Percentiles rank a stretch among this genome's conserved stretches.
phyloP scores from a whole-genome alignment of 1,139 yeast genomes.

The Protomyces arabidopsidicola region DNA sequence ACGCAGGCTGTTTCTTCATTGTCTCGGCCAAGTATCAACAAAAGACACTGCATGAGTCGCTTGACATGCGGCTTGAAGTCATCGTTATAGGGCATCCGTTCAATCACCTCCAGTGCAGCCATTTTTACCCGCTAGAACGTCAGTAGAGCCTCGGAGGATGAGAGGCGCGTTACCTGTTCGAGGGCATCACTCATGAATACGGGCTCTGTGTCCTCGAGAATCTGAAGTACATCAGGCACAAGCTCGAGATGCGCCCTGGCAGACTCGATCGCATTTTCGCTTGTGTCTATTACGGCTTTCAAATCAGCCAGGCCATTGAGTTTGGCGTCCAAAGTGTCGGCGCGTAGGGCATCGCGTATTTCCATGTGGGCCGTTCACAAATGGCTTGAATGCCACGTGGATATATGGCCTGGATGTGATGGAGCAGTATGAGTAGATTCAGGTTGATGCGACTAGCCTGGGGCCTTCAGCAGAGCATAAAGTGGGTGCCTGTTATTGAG shows the following conservation, averaged over 20 bases:
- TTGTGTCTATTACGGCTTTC: background rate
- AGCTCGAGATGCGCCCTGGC: background rate
- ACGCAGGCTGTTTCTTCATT: slow-evolving; percentile 94
- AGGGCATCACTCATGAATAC: background rate
- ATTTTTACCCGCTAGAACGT: slow-evolving; percentile 5
- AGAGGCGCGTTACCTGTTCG: background rate
- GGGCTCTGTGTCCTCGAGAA: background rate
- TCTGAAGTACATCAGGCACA: background rate
- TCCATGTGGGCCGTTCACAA: background rate
- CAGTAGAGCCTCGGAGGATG: background rate
- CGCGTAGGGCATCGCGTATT: background rate
- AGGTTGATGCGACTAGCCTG: too few relatives aligned
- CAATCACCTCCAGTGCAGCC: slow-evolving; percentile 12
- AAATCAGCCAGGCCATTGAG: background rate
- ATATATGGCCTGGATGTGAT: too few relatives aligned
- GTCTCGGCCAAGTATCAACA: slow-evolving; percentile 43
- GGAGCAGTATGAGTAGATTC: too few relatives aligned
- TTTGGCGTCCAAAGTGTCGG: background rate
- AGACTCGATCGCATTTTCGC: background rate
- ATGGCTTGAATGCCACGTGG: too few relatives aligned
- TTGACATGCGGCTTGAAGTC: slow-evolving; percentile 11
- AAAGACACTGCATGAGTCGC: slow-evolving; percentile 2
- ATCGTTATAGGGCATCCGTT: slow-evolving; percentile 17
- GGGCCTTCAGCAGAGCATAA: background rate
- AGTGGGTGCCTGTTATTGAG: background rate